Conservation (phyloP, 1,139 yeast species). For the Sugiyamaella neomexicana region DNA sequence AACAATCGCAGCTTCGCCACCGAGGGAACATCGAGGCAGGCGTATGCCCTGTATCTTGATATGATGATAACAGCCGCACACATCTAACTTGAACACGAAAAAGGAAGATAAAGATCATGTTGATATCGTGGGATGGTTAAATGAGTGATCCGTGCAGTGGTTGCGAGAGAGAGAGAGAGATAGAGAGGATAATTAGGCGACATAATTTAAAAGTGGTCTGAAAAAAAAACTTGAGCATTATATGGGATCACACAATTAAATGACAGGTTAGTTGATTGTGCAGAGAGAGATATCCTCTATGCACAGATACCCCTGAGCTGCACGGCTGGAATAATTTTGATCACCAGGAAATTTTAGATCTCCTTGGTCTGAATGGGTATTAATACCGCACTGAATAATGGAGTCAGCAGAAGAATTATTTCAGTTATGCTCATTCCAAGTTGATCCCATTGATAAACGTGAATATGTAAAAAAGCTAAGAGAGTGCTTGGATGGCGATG, state of each 20-base stretch:
- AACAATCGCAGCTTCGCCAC: constrained; percentile 2
- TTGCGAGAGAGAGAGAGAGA: too few relatives aligned
- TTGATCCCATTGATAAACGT: constrained; percentile 54
- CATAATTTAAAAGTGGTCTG: too few relatives aligned
- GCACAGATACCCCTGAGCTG: constrained; percentile 9
- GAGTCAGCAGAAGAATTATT: constrained; percentile 45
- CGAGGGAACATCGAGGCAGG: not conserved
- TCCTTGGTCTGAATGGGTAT: not conserved
- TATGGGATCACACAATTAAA: too few relatives aligned
- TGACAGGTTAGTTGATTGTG: not conserved
- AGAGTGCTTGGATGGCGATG: constrained; percentile 53
- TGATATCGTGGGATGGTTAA: too few relatives aligned
- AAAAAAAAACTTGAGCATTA: too few relatives aligned
- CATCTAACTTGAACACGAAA: too few relatives aligned
- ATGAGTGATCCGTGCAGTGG: too few relatives aligned
- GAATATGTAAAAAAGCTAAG: constrained; percentile 49
- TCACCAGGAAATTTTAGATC: constrained; percentile 8
- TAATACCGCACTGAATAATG: not conserved
- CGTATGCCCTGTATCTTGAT: not conserved
- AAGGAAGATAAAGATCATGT: too few relatives aligned
- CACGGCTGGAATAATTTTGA: not conserved
- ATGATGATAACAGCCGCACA: constrained; percentile 5
- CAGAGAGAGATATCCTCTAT: not conserved
- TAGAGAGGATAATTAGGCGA: too few relatives aligned
- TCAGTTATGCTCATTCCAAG: constrained; percentile 57